Conservation (phyloP, 371 early-diverging fungal species). For the Actinomortierella wolfii region DNA sequence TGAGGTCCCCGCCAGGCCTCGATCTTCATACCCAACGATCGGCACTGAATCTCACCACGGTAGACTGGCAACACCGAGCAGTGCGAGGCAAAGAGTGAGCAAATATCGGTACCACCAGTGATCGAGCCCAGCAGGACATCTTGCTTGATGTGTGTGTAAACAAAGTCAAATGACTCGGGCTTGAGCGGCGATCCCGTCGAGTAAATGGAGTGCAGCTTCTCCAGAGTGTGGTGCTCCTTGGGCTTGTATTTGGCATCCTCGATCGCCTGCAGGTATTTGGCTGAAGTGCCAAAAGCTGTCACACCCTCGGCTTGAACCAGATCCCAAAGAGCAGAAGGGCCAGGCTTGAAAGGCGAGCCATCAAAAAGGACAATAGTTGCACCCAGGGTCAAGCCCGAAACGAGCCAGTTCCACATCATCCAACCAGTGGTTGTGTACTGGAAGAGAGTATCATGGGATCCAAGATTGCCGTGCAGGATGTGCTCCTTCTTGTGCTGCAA, state of each 20-base stretch:
- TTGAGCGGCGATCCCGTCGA: conserved; percentile 96
- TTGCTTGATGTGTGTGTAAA: conserved; percentile 81
- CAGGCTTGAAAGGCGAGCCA: conserved; percentile 93
- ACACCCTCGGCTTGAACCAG: conserved; percentile 78
- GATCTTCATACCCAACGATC: conserved; percentile 92
- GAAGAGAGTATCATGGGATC: conserved; percentile 78
- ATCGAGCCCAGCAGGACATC: conserved; percentile 90
- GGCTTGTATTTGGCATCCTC: conserved; percentile 70
- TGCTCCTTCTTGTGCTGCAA: conserved; percentile 96
- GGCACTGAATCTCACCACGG: conserved; percentile 93
- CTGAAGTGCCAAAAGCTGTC: conserved; percentile 92
- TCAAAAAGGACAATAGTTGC: conserved; percentile 89
- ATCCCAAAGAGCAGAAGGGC: conserved; percentile 77
- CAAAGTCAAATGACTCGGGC: conserved; percentile 90
- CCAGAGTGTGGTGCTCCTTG: conserved; percentile 57
- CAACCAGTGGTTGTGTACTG: conserved; percentile 97
- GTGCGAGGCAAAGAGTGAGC: conserved; percentile 92
- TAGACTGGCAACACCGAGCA: conserved; percentile 89
- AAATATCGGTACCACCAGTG: conserved; percentile 97
- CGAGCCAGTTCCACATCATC: conserved; percentile 99
- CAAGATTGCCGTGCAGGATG: conserved; percentile 82
- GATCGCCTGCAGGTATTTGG: conserved; percentile 93
- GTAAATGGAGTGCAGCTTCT: conserved; percentile 77
- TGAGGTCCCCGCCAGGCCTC: conserved; percentile 85
- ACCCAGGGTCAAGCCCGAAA: conserved; percentile 80